Base-by-base conservation (phyloP, 768 basidiomycete species). In the Pholiota microspora region DNA sequence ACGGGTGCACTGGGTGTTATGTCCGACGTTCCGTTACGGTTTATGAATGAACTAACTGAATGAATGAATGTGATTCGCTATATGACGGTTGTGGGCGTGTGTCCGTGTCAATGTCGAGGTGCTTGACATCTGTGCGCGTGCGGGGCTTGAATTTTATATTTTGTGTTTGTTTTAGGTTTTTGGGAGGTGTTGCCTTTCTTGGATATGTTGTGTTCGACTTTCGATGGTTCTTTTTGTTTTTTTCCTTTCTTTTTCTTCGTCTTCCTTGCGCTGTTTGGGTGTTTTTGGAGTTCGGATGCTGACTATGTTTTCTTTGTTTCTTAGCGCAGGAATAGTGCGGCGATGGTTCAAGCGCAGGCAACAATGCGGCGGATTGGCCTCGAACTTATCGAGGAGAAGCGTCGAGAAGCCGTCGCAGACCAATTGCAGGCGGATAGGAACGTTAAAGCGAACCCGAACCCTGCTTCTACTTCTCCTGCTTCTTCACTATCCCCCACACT, bases 311-410 rank as follows among this genome's bases (percentile, higher is more conserved):
- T 44, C 29, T 44, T 23, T 21, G 15, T 53, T 49, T 52, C 16
- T 13, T 7, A 84, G 82, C 75, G 76, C 31, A 72, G 76, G 51
- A 75, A 81, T 56, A 74, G 71, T 53, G 68, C 70, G 15, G 70
- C 70, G 2, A 77, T 79, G 74, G 58, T 63, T 2, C 65, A 73
- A 35, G 79, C 80, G 7, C 71, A 72, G 31, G 72, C 55, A 7
- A 80, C 78, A 9, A 77, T 84, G 70, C 71, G 71, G 40, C 70
- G 75, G 18, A 83, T 88, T 42, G 84, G 84, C 4, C 67, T 74
- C 23, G 69, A 74, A 44, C 71, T 87, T 36, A 79, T 84, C 56
- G 67, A 75, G 48, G 73, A 84, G 60, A 79, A 80, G 64, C 75
- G 77, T 45, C 58, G 64, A 28, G 73, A 68, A 10, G 65, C 78